phyloP scores from a whole-genome alignment of 2,329 filamentous ascomycete species.

The Microcera coccophila region DNA sequence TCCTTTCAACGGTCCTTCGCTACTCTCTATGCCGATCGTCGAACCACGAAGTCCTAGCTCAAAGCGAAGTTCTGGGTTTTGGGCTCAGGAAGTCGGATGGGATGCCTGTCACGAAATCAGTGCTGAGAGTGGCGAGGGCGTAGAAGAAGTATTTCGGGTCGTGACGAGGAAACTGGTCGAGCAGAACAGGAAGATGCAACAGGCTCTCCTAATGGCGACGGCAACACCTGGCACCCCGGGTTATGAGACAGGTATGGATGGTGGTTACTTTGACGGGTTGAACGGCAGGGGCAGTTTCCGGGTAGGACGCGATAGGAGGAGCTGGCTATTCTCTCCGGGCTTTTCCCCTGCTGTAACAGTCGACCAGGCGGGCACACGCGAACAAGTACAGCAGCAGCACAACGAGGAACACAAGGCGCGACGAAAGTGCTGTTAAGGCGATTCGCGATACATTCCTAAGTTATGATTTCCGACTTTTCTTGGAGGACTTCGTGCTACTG shows the following conservation, averaged over 20 bases:
- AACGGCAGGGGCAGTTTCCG: conserved; percentile 51
- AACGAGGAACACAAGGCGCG: conserved; percentile 17
- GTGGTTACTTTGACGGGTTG: conserved; percentile 49
- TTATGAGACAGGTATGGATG: conserved; percentile 42
- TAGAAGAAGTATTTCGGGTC: conserved; percentile 89
- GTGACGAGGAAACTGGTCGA: conserved; percentile 61
- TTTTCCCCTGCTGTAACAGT: conserved; percentile 52
- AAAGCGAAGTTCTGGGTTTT: conserved; percentile 71
- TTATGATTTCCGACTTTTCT: too few relatives aligned
- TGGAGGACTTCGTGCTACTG: conserved; percentile 3
- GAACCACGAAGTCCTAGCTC: conserved; percentile 59
- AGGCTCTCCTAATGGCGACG: conserved; percentile 53
- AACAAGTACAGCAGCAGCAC: conserved; percentile 23
- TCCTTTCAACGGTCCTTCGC: conserved; percentile 24
- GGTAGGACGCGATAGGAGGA: conserved; percentile 54
- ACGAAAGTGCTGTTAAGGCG: conserved; percentile 30
- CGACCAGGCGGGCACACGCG: conserved; percentile 38
- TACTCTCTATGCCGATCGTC: conserved; percentile 26
- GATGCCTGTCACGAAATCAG: conserved; percentile 97
- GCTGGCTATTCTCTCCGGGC: conserved; percentile 55
- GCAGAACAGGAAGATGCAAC: conserved; percentile 61
- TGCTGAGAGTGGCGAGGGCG: conserved; percentile 88
- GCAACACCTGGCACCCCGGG: conserved; percentile 49
- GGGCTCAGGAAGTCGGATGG: conserved; percentile 92
- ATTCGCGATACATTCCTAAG: not conserved